These are phyloP conservation scores for Sclerotinia spermophila DNA, from an alignment of 2,329 filamentous ascomycete species.

Conservation along the genomic window DNA sequence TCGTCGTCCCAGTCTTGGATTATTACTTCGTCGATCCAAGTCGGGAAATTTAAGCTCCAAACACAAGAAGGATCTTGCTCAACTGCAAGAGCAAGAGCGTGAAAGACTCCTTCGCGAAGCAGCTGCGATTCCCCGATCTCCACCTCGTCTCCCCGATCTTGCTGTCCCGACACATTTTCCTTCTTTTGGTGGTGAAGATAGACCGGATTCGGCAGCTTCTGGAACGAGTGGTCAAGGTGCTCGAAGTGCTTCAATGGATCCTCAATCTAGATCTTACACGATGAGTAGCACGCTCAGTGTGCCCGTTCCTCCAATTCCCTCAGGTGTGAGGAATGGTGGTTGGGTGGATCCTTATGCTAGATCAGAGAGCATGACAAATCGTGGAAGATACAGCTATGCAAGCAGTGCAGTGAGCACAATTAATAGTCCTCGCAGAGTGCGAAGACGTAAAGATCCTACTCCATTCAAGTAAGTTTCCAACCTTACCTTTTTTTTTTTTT, in stretches of 20 bases:
- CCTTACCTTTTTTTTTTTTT: background rate
- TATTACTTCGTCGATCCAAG: conserved; percentile 65
- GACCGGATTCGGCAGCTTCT: conserved; percentile 60
- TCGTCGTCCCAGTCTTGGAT: conserved; percentile 50
- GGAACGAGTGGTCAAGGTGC: conserved; percentile 42
- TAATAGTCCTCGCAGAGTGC: conserved; percentile 87
- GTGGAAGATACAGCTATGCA: conserved; percentile 93
- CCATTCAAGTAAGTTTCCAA: conserved; percentile 85
- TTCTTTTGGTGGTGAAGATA: conserved; percentile 56
- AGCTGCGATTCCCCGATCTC: conserved; percentile 52
- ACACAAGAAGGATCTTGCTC: conserved; percentile 56
- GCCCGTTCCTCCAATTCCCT: conserved; percentile 56
- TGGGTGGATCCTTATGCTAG: conserved; percentile 74
- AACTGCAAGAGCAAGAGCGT: conserved; percentile 47
- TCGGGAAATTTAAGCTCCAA: conserved; percentile 60
- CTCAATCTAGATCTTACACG: conserved; percentile 36
- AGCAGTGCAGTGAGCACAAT: conserved; percentile 86
- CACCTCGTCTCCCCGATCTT: conserved; percentile 54
- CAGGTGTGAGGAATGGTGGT: conserved; percentile 42
- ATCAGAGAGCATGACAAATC: conserved; percentile 93
- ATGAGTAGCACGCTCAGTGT: conserved; percentile 33
- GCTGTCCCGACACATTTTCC: conserved; percentile 31
- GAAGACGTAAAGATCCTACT: conserved; percentile 93
- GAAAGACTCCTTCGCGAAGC: conserved; percentile 53
- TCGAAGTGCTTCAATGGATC: conserved; percentile 51